Evolutionary conservation across 2,329 filamentous ascomycete species (phyloP), one percentile per base, ranked within the genome.

Genomic region (Alternaria arbusti): DNA sequence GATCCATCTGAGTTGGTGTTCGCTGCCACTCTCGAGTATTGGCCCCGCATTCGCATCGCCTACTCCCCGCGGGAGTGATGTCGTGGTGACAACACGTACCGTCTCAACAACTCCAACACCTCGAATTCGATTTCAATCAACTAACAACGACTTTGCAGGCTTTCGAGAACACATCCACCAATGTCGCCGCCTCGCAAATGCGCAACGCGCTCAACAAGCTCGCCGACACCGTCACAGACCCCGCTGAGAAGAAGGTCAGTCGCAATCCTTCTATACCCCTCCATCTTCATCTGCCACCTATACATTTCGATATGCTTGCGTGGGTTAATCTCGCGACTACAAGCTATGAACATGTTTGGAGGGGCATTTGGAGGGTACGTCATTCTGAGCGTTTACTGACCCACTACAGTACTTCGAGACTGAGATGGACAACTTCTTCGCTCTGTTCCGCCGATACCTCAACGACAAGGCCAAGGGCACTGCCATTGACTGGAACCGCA

Each of bases 361-460:
- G 22, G 54, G 17, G 26, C 30, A 8, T 25, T 22, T 23, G 17
- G 25, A 43, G 51, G 54, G 63, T 56, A 56, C 61, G 65, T 69
- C 61, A 64, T 65, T 52, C 13, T 28, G 44, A 60, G 59, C 60
- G 45, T n/a, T 49, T 59, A 51, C 66, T 77, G 59, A 77, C 69
- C 49, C 12, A 44, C 20, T 51, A 73, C 72, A 93, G 92, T 89
- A 96, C 71, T 98, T 98, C 82, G 95, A 98, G 86, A 96, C 94
- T 5, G 95, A 99, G 85, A 98, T 97, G 94, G 96, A 99, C 89
- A 99, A 99, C 90, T 99, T 99, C 88, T 99, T 99, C 81, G 91
- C 94, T 65, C 91, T 99, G 67, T 99, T 99, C 91, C 92, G 96
- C 80, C 90, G 96, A 84, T 99, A 97, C 84, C 86, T 99, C 69